Base-by-base conservation (phyloP, 2,329 filamentous ascomycete genomes). In the Nemania sp. region DNA sequence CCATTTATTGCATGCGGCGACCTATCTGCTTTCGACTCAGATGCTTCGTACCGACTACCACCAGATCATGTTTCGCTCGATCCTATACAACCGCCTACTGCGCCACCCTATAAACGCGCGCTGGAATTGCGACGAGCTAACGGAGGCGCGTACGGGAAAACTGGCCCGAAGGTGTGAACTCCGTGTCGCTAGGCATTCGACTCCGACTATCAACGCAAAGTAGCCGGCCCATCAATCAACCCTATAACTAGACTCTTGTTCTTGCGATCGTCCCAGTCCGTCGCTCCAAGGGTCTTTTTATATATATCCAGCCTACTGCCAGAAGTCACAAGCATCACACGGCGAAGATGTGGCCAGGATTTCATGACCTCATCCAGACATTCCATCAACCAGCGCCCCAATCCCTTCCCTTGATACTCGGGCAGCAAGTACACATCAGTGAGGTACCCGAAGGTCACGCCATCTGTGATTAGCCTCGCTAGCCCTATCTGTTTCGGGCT, bases 1-100 rank as follows among this genome's bases (percentile, higher is more conserved):
- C 94, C 95, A 0, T 99, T 99, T 78, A 88, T 99, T 75, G 94
- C 96, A n/a, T 99, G 96, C 79, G 96, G 96, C 53, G 96, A 99
- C 80, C 85, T 99, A 61, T 97, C 94, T 26, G 90, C 93, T 11
- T 99, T 94, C 82, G 96, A 99, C 82, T 94, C 95, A 0, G 96
- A 99, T 84, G 95, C 96, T 3, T 96, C 94, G 4, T 98, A 98
- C 80, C 88, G 92, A 73, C 84, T 99, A 20, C 94, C 96, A 0
- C 92, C 94, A 68, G 92, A 94, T 72, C 89, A 97, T 77, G 88
- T 97, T 60, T 94, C 92, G 73, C 86, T 98, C 56, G 94, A 98
- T 78, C 96, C 96, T 0, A 88, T 99, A 35, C 96, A 98, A 79
- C 95, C 95, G 29, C 96, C 96, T 0, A 99, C 96, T 41, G 96